phyloP scores from a whole-genome alignment of 2,329 filamentous ascomycete genomes.

The Colletotrichum sp. region DNA sequence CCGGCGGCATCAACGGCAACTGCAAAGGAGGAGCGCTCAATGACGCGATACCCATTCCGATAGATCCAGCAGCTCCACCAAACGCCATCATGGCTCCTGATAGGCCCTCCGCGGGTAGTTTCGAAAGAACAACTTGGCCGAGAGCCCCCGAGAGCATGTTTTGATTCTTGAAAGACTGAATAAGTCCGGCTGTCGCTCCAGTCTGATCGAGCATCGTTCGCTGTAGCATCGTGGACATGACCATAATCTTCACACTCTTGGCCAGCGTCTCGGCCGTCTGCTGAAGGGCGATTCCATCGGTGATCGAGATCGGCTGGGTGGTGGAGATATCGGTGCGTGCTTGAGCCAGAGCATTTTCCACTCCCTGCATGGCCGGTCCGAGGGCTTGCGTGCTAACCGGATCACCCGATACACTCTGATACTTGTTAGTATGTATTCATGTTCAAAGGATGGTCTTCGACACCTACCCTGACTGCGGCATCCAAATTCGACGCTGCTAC shows the following conservation, averaged over 20 bases:
- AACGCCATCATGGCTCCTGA: not conserved
- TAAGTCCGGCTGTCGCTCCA: not conserved
- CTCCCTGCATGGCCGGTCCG: not conserved
- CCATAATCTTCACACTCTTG: slow-evolving; percentile 21
- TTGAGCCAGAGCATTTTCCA: slow-evolving; percentile 16
- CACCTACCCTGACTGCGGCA: not conserved
- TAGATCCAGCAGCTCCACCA: not conserved
- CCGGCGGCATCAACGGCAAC: not conserved
- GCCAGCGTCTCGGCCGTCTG: not conserved
- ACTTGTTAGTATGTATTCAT: not conserved
- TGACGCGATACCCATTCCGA: not conserved
- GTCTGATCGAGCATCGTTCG: slow-evolving; percentile 10
- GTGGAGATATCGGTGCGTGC: slow-evolving; percentile 9
- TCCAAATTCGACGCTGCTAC: slow-evolving; percentile 2
- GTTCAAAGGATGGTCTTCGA: not conserved
- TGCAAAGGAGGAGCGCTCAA: slow-evolving; percentile 22
- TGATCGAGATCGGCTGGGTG: slow-evolving; percentile 27
- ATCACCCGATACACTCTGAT: slow-evolving; percentile 1
- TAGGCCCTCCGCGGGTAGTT: slow-evolving; percentile 8
- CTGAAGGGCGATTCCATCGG: slow-evolving; percentile 24
- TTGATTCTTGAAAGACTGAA: slow-evolving; percentile 9
- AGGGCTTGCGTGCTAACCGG: not conserved
- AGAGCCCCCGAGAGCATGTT: slow-evolving; percentile 4
- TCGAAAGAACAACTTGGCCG: not conserved
- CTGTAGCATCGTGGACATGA: slow-evolving; percentile 18